Base-by-base conservation (phyloP, 192 early-diverging fungal genomes). In the Ramicandelaber brevisporus region DNA sequence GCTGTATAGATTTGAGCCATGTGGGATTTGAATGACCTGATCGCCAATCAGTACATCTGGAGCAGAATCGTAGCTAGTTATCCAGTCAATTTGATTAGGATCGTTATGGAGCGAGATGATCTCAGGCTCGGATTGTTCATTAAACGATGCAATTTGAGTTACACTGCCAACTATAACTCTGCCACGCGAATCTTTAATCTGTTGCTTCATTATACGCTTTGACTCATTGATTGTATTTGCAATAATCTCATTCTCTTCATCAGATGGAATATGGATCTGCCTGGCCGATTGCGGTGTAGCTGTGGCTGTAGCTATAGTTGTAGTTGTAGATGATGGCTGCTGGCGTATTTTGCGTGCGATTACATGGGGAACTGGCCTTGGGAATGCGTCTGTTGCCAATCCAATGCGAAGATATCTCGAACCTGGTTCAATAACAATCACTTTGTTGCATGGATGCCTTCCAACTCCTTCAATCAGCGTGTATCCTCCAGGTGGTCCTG, bases 11-110 rank as follows among this genome's bases (percentile, higher is more conserved):
- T n/a, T n/a, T n/a, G n/a, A 36, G 6, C 36, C 17, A 21, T 49
- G 36, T 11, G 46, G 43, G 18, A 58, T 40, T 11, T 40, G 38
- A 17, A 45, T 26, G 13, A 33, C 50, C 20, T 16, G 12, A 21
- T 53, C 55, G 20, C 50, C 50, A 7, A 46, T 33, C n/a, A 50
- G 31, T 7, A 17, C 7, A 6, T 16, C 21, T 7, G 27, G 17
- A 13, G 27, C 14, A 6, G 13, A 7, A 29, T 11, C 20, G n/a
- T 31, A 6, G 27, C 20, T 26, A 14, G 23, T 30, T 0, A 71
- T 68, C 84, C 84, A 90, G 21, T 90, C 85, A 11, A 85, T 66
- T 30, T 73, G 69, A 43, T 77, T 81, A 4, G 83, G 83, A 36
- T 90, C 85, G 41, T 90, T 90, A 39, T 85, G 78, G 44, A 85